These are phyloP conservation scores for Panellus pusillus DNA, from an alignment of 768 basidiomycete species.

Conservation along the genomic window DNA sequence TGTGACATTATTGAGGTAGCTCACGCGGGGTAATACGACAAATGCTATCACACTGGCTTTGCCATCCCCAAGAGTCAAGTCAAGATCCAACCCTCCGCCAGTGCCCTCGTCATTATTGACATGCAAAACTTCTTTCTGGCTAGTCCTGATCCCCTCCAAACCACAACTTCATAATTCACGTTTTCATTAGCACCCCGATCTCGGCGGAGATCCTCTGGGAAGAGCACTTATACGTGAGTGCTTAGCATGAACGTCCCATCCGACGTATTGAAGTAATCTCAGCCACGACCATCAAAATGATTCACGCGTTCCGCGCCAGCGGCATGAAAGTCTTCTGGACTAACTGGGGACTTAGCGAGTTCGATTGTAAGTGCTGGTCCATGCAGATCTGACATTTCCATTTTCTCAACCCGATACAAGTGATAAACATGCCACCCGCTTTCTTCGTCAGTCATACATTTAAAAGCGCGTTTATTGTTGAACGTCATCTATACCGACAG, in stretches of 20 bases:
- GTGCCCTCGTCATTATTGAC: constrained; percentile 36
- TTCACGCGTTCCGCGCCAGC: constrained; percentile 31
- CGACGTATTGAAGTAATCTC: neutral
- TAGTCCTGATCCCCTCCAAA: neutral
- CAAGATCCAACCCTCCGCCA: constrained; percentile 29
- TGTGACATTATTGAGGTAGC: constrained; percentile 14
- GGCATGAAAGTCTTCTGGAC: constrained; percentile 34
- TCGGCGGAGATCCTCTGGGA: constrained; percentile 31
- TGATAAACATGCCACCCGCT: constrained; percentile 32
- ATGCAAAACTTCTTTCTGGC: constrained; percentile 35
- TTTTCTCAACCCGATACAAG: constrained; percentile 11
- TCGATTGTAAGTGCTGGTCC: constrained; percentile 25
- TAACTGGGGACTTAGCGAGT: constrained; percentile 35
- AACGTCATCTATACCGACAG: neutral
- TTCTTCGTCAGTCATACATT: constrained; percentile 20
- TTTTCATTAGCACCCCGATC: constrained; percentile 23
- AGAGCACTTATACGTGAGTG: constrained; percentile 32
- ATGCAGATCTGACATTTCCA: neutral
- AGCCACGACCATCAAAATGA: constrained; percentile 31
- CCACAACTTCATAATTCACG: neutral
- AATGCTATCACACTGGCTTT: constrained; percentile 29
- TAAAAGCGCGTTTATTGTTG: neutral
- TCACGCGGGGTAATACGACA: constrained; percentile 28
- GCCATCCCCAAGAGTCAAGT: constrained; percentile 27
- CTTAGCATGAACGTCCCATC: neutral